A percentile compares a stretch with the other conserved stretches of the same genome.
These are phyloP conservation scores for Cystofilobasidium capitatum DNA, from an alignment of 768 basidiomycete genomes.

Conservation along the genomic window DNA sequence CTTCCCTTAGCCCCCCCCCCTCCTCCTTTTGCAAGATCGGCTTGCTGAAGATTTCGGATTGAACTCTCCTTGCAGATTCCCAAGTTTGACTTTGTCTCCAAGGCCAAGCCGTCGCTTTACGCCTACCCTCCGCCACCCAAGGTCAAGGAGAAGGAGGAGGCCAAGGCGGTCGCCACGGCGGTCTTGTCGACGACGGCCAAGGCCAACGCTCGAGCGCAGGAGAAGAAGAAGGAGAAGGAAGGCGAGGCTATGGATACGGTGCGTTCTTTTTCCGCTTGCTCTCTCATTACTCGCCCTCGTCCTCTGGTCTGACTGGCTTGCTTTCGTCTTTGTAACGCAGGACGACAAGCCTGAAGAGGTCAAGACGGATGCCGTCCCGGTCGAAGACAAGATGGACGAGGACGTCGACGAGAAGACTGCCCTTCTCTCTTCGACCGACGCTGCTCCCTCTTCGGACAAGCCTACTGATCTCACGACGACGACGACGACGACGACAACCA, in stretches of 20 bases:
- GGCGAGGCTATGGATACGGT: constrained; percentile 77
- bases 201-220: constrained; percentile 89
- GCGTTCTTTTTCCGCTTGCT: constrained; percentile 34
- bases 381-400: constrained; percentile 67
- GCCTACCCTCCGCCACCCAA: constrained; percentile 81
- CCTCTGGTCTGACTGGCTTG: not conserved
- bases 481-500: constrained; percentile 12
- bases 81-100: constrained; percentile 80
- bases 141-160: constrained; percentile 83
- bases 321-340: constrained; percentile 35
- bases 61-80: constrained; percentile 54
- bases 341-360: constrained; percentile 51
- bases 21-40: not conserved
- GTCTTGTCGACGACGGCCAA: constrained; percentile 95
- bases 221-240: constrained; percentile 50
- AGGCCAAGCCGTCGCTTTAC: constrained; percentile 80
- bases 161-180: constrained; percentile 83
- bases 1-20: not conserved
- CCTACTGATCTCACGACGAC: constrained; percentile 7
- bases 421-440: constrained; percentile 19
- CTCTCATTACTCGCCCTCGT: not conserved
- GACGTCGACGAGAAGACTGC: constrained; percentile 39
- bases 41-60: not conserved
- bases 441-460: not conserved
- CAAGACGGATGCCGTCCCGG: constrained; percentile 48